Base-by-base conservation (phyloP, 192 early-diverging fungal genomes). In the Rhizophagus sp. region DNA sequence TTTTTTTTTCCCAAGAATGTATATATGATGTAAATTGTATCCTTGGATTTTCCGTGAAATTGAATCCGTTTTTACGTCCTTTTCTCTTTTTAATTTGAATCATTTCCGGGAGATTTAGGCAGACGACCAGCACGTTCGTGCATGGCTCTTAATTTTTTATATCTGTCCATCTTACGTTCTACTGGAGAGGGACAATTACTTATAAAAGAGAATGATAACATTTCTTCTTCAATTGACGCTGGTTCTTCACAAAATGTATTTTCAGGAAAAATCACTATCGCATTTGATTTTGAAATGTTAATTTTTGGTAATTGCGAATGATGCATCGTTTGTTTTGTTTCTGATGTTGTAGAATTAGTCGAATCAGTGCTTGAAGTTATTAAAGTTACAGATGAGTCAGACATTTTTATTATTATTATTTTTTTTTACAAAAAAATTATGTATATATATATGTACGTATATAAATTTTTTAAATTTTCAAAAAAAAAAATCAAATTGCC, bases 121-220 rank as follows among this genome's bases (percentile, higher is more conserved):
- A 65, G 22, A 65, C 64, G 64, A 11, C 64, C 64, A 27, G 64
- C 64, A 65, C 64, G 64, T 65, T 65, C 64, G 27, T 65, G 64
- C 10, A 65, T 65, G 12, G 64, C 64, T 27, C 64, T 24, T 13
- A 65, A 65, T 65, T 65, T 65, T 30, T 30, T 65, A 65, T 65
- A 65, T 15, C 25, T 24, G 6, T 65, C 27, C 27, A 65, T 10
- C 30, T 65, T 65, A 65, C 64, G 64, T 27, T 65, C 64, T 65
- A 65, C 15, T 13, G n/a, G n/a, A 27, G 64, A 65, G 2, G 64
- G 70, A 39, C 52, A 57, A 19, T 57, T 57, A 0, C 17, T 17
- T 1, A 57, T 19, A 5, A 57, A 57, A 57, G 52, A 57, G 52
- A 19, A 57, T 57, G 13, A 4, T 57, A 57, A 57, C 15, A 19